A percentile compares a stretch with the other conserved stretches of the same genome.
phyloP scores from a whole-genome alignment of 768 basidiomycete species.

The Auricularia cornea region DNA sequence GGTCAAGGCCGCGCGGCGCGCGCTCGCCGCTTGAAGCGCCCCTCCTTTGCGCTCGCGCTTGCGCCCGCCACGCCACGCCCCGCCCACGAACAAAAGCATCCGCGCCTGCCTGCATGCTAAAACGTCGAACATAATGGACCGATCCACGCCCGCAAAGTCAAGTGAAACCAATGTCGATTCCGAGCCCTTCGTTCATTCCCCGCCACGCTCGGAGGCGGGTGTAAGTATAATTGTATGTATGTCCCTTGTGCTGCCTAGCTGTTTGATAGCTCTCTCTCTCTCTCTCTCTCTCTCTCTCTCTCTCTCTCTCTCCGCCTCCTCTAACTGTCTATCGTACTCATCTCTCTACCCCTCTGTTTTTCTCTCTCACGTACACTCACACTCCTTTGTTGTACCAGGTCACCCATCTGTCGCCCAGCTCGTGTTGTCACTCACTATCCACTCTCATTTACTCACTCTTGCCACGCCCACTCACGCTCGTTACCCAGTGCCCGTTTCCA shows the following conservation, averaged over 20 bases:
- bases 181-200: neutral
- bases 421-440: neutral
- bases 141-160: neutral
- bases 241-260: neutral
- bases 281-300: neutral
- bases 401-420: neutral
- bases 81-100: neutral
- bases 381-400: neutral
- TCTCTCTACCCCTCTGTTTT: neutral
- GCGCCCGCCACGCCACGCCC: neutral
- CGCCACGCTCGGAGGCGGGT: neutral
- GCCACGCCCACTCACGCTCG: neutral
- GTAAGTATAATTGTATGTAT: neutral
- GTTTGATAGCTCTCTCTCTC: neutral
- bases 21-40: neutral
- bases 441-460: neutral
- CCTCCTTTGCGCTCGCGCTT: neutral
- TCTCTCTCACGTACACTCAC: neutral
- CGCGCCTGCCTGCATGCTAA: neutral
- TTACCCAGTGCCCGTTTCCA: neutral
- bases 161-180: too few species aligned
- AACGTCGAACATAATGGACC: neutral
- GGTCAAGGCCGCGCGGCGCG: neutral
- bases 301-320: neutral
- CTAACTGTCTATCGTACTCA: neutral